Evolutionary conservation across 805 yeast genomes (phyloP), one percentile per base, ranked within the genome.

Genomic region (Ogataea siamensis): DNA sequence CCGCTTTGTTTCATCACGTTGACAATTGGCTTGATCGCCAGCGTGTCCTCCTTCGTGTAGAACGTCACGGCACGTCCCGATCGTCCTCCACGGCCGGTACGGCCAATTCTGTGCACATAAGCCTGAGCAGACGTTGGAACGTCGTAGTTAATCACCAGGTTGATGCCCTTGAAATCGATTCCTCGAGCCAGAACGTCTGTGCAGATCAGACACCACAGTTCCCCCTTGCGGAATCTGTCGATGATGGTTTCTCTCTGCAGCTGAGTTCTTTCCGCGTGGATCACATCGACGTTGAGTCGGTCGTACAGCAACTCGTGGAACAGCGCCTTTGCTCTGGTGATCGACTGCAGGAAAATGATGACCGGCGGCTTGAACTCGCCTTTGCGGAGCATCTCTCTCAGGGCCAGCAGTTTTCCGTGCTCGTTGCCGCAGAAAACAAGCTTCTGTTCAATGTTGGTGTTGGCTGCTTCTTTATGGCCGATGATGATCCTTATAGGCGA

Each of bases 151-250:
- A 93, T 86, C 27, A 93, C 97, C 42, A 94, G 60, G 56, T 89
- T 93, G 34, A 93, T 91, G 39, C 97, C 97, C 56, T 87, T 87
- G 67, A 93, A 93, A 62, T 93, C 99, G 42, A 93, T 86, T 70
- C 99, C 99, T 67, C 99, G 78, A 3, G 97, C 83, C 39, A 93
- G 68, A 32, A 93, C 96, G 63, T 93, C 99, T 0, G 99, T 93
- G 60, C 97, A 88, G 37, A 93, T 91, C 47, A 93, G 71, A 31
- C 93, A 95, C 99, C 99, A 93, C 20, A 89, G 71, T 20, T 91
- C 94, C 18, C 99, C 99, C 39, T 73, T 74, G 60, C 80, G 86
- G 67, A 93, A 93, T 49, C 84, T 70, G 55, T 85, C 85, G 45
- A 93, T 85, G 13, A 84, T 84, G 27, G 77, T 79, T 42, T 86